Evolutionary conservation across 176 grass and related monocot genomes (phyloP).

Genomic region (Secale cereale): DNA sequence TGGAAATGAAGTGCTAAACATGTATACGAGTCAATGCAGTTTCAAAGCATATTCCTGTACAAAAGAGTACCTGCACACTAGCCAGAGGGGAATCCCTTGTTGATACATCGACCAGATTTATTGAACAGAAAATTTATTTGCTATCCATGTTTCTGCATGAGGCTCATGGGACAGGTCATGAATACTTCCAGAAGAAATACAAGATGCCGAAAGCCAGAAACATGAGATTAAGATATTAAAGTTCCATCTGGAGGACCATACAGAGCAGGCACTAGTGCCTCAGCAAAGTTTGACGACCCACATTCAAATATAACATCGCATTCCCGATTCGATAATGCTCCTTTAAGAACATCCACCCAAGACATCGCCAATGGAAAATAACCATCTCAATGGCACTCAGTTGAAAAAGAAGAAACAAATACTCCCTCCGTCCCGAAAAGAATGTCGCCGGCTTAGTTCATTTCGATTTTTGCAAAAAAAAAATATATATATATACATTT

Average conservation of each 20-base stretch:
- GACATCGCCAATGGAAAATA: conserved; percentile 12
- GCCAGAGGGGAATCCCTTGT: conserved; percentile 85
- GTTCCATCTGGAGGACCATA: conserved; percentile 40
- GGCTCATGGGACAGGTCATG: conserved; percentile 10
- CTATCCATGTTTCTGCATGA: conserved; percentile 59
- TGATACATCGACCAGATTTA: conserved; percentile 81
- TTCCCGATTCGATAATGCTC: conserved; percentile 74
- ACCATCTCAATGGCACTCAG: neutral
- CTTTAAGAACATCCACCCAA: conserved; percentile 88
- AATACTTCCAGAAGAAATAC: conserved; percentile 49
- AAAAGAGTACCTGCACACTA: conserved; percentile 54
- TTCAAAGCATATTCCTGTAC: too few relatives aligned
- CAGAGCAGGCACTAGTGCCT: conserved; percentile 71
- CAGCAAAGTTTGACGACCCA: conserved; percentile 82
- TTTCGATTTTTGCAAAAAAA: too few relatives aligned
- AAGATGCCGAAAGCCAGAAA: conserved; percentile 20
- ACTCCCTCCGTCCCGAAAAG: too few relatives aligned
- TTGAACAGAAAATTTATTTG: conserved; percentile 54
- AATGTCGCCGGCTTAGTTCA: too few relatives aligned
- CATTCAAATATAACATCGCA: conserved; percentile 93
- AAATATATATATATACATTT: too few relatives aligned
- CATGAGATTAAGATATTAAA: conserved; percentile 35
- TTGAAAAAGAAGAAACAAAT: neutral
- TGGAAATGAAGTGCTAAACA: neutral
- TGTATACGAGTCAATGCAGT: too few relatives aligned